Conservation (phyloP, 176 grass and related monocot genomes). For the maize (Zea mays) region Zm-B73-REFERENCE-NAM-5.0 NC_050099.1:238920001-238920500, state of each 20-base stretch:
- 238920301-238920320: slow-evolving; percentile 36
- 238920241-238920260: slow-evolving; percentile 14
- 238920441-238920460: slow-evolving; percentile 52
- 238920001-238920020: slow-evolving; percentile 10
- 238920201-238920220: slow-evolving; percentile 59
- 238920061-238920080: slow-evolving; percentile 9
- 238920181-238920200: slow-evolving; percentile 64
- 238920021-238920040: background rate
- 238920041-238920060: slow-evolving; percentile 14
- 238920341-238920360: slow-evolving; percentile 79
- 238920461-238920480: slow-evolving; percentile 45
- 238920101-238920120: slow-evolving; percentile 80
- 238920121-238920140: slow-evolving; percentile 66
- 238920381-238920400: slow-evolving; percentile 87
- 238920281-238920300: slow-evolving; percentile 40
- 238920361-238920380: slow-evolving; percentile 77
- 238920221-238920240: slow-evolving; percentile 59
- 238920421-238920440: slow-evolving; percentile 58
- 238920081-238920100: slow-evolving; percentile 24
- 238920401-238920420: slow-evolving; percentile 65
- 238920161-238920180: slow-evolving; percentile 55
- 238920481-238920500: slow-evolving; percentile 46
- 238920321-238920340: slow-evolving; percentile 87
- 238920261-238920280: slow-evolving; percentile 32
- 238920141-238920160: slow-evolving; percentile 70